phyloP scores from a whole-genome alignment of 768 basidiomycete species.

The Xerocomellus amylosporus region DNA sequence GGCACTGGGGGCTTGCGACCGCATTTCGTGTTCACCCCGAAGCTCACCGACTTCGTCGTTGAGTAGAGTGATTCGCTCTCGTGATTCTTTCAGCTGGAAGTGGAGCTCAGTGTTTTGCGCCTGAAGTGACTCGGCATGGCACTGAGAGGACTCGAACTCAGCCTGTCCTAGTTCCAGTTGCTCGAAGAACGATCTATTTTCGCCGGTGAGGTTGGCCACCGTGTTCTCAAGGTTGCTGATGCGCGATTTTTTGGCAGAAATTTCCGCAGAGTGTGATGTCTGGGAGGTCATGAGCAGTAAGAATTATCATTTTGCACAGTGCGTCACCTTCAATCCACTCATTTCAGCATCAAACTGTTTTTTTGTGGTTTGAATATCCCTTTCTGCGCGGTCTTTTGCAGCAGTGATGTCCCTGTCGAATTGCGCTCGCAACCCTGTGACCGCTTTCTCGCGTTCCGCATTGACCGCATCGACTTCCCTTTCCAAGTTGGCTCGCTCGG shows the following conservation, averaged over 20 bases:
- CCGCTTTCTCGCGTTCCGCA: slow-evolving; percentile 59
- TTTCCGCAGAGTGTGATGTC: slow-evolving; percentile 68
- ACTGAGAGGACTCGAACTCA: slow-evolving; percentile 81
- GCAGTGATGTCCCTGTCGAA: slow-evolving; percentile 68
- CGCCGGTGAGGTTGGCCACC: slow-evolving; percentile 62
- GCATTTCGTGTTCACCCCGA: slow-evolving; percentile 54
- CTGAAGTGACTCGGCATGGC: slow-evolving; percentile 69
- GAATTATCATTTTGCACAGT: slow-evolving; percentile 4
- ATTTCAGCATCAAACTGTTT: slow-evolving; percentile 78
- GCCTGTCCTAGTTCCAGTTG: slow-evolving; percentile 85
- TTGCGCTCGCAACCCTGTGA: slow-evolving; percentile 58
- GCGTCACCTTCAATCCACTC: slow-evolving; percentile 64
- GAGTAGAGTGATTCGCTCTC: slow-evolving; percentile 68
- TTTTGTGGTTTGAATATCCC: slow-evolving; percentile 60
- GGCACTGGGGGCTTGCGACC: slow-evolving; percentile 40
- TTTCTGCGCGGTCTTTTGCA: slow-evolving; percentile 68
- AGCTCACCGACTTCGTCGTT: slow-evolving; percentile 68
- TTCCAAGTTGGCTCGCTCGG: slow-evolving; percentile 52
- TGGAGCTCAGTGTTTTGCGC: slow-evolving; percentile 81
- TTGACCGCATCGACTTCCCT: slow-evolving; percentile 62
- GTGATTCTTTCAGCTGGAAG: slow-evolving; percentile 79
- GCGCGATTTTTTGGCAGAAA: slow-evolving; percentile 55
- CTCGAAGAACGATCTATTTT: slow-evolving; percentile 83
- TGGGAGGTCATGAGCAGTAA: slow-evolving; percentile 30
- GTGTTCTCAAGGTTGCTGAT: slow-evolving; percentile 70